phyloP scores from a whole-genome alignment of 345 rosid genomes.

The Xanthoceras sorbifolium region DNA sequence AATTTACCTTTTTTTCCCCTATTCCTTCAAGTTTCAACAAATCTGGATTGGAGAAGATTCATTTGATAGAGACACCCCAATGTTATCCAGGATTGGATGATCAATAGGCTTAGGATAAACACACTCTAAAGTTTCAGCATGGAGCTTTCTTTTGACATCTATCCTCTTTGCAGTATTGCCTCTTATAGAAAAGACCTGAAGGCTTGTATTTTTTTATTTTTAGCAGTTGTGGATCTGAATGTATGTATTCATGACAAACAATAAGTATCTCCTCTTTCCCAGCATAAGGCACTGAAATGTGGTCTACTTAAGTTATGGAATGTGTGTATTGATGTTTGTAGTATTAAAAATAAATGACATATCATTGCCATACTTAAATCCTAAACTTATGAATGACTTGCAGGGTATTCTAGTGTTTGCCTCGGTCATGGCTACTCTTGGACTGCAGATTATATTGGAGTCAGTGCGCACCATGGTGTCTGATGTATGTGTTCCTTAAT shows the following conservation, averaged over 20 bases:
- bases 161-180: not conserved
- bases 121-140: no score
- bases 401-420: conserved; percentile 99
- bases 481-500: conserved; percentile 52
- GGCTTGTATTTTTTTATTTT: conserved; percentile 4
- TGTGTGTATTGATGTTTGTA: not conserved
- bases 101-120: no score
- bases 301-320: not conserved
- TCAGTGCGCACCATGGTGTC: conserved; percentile 71
- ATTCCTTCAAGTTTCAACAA: not conserved
- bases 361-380: not conserved
- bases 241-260: not conserved
- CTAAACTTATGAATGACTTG: conserved; percentile 18
- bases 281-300: not conserved
- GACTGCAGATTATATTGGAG: conserved; percentile 95
- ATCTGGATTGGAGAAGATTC: not conserved
- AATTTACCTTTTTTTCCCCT: not conserved
- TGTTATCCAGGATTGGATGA: not conserved
- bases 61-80: not conserved
- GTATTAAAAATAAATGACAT: conserved; percentile 2
- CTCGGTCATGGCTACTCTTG: conserved; percentile 99
- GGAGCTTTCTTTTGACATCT: not conserved
- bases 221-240: not conserved
- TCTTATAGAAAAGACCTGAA: not conserved
- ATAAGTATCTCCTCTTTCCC: not conserved